A percentile compares a stretch with the other conserved stretches of the same genome.
phyloP scores from a whole-genome alignment of 129 eudicot species.

The Arctium minus region DNA sequence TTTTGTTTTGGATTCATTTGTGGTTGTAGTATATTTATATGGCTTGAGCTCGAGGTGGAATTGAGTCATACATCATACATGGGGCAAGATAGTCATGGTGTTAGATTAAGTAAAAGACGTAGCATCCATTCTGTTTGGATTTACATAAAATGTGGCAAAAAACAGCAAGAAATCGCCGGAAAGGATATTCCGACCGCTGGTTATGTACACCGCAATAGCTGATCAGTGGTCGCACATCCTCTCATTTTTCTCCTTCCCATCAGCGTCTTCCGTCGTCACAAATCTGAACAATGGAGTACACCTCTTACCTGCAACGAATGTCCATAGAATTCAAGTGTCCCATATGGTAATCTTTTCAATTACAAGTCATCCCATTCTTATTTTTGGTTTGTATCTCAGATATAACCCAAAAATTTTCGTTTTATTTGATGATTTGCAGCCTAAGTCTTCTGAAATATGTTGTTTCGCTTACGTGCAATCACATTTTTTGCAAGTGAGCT shows the following conservation, averaged over 20 bases:
- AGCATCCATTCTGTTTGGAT: too few species aligned
- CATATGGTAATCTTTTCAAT: slow-evolving; percentile 54
- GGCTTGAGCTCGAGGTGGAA: too few species aligned
- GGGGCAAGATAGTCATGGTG: too few species aligned
- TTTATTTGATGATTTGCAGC: slow-evolving; percentile 33
- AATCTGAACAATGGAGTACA: slow-evolving; percentile 49
- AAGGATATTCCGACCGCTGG: too few species aligned
- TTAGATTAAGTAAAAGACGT: too few species aligned
- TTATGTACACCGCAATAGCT: too few species aligned
- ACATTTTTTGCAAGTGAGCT: slow-evolving; percentile 90
- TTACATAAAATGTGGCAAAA: too few species aligned
- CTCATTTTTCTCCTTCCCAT: not conserved
- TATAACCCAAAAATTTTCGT: not conserved
- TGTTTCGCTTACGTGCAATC: slow-evolving; percentile 85
- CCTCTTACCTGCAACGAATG: slow-evolving; percentile 70
- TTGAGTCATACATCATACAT: too few species aligned
- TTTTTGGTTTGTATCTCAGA: not conserved
- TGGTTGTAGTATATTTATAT: too few species aligned
- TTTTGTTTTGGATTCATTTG: too few species aligned
- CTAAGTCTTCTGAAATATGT: slow-evolving; percentile 75
- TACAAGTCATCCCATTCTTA: not conserved
- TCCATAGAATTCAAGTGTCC: slow-evolving; percentile 97
- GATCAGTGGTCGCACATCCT: too few species aligned
- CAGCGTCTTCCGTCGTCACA: not conserved
- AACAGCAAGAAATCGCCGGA: too few species aligned